Conservation (phyloP, 805 yeast genomes). For the Candida succiphila region DNA sequence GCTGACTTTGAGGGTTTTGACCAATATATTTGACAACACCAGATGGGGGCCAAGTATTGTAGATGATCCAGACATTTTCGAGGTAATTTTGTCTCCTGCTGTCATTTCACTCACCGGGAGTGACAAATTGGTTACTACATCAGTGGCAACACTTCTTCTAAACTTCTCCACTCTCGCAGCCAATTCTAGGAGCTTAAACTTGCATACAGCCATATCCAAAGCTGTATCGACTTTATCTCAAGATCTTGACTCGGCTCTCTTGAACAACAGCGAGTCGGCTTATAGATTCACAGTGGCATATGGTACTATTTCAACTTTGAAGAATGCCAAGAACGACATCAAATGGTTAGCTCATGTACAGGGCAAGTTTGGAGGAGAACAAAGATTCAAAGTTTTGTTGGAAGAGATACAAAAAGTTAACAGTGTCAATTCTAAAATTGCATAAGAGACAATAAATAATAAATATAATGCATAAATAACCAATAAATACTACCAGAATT, state of each 20-base stretch:
- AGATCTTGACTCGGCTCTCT: background rate
- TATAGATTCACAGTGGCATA: slow-evolving; percentile 54
- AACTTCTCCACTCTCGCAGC: slow-evolving; percentile 34
- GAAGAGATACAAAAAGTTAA: slow-evolving; percentile 10
- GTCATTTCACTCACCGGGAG: slow-evolving; percentile 10
- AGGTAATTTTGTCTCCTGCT: slow-evolving; percentile 23
- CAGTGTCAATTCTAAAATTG: no score
- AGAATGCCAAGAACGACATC: slow-evolving; percentile 4
- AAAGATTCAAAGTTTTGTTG: slow-evolving; percentile 12
- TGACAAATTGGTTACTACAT: slow-evolving; percentile 25
- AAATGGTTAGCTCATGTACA: slow-evolving; percentile 1
- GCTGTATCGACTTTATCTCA: slow-evolving; percentile 7
- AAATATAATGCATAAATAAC: no score
- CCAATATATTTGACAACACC: slow-evolving; percentile 39
- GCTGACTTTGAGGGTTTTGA: slow-evolving; percentile 47
- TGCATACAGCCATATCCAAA: slow-evolving; percentile 20
- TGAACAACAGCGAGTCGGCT: slow-evolving; percentile 45
- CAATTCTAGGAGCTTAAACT: slow-evolving; percentile 19
- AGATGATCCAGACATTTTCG: slow-evolving; percentile 30
- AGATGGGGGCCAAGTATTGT: slow-evolving; percentile 38
- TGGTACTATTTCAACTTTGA: slow-evolving; percentile 42
- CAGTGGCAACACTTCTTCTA: slow-evolving; percentile 36
- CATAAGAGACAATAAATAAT: no score
- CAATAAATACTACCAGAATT: no score
- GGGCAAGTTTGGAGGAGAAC: slow-evolving; percentile 3